Base-by-base conservation (phyloP, 345 rosid species). In the Populus deltoides region DNA sequence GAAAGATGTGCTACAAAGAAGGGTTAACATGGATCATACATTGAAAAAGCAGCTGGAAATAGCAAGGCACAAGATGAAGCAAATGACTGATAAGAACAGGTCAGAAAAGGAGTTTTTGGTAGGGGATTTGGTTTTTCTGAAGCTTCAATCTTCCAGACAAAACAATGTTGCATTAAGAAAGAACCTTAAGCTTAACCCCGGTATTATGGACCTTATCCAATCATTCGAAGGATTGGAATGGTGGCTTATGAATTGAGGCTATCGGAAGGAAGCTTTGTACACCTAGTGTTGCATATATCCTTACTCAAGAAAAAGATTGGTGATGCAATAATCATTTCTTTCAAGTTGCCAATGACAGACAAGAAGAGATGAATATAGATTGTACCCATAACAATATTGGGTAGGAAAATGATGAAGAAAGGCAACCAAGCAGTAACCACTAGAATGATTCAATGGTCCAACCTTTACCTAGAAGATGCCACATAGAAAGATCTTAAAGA, bases 261-360 rank as follows among this genome's bases (percentile, higher is more conserved):
- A 12, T 35, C 36, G 0, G 7, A 20, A 9, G 6, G 4, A 1
- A 0, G 31, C 6, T 2, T 6, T 1, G 9, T 69, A 1, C 55
- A 69, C 1, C 29, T 1, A 8, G 55, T 69, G 0, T 69, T 69
- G 6, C 33, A 69, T 39, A 18, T 41, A 0, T 69, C 72, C 16
- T 13, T 6, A 2, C 31, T 29, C 2, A 8, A 9, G 11, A 11
- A 15, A 6, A 63, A 25, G 5, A 15, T 63, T 31, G n/a, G 4
- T 5, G 2, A 59, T 8, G 2, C 11, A 5, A 0, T 2, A 18
- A 7, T n/a, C 3, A n/a, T 9, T 9, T n/a, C 0, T 6, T 5
- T 6, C 1, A 12, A 7, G 11, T 18, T 51, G 3, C 7, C 59
- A 3, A 12, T 51, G 13, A 6, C 0, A 6, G 1, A 18, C 6